A percentile compares a stretch with the other conserved stretches of the same genome.
phyloP scores from a whole-genome alignment of 2,329 filamentous ascomycete genomes.

The Neoscytalidium dimidiatum region DNA sequence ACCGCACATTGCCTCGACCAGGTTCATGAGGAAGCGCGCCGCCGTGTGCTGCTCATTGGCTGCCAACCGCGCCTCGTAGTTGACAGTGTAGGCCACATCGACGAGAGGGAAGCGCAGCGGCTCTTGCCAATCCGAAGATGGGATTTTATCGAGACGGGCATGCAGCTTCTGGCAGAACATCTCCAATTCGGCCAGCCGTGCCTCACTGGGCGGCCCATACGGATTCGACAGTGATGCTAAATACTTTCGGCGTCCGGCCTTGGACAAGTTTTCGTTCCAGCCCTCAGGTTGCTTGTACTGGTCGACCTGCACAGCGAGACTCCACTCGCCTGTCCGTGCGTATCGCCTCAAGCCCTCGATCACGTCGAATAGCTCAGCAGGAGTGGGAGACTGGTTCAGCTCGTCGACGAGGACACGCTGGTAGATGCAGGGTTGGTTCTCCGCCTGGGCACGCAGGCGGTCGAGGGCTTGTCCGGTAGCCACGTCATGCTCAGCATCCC shows the following conservation, averaged over 20 bases:
- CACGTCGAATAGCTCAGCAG: constrained; percentile 20
- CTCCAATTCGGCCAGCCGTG: constrained; percentile 17
- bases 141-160: constrained; percentile 18
- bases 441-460: constrained; percentile 15
- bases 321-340: constrained; percentile 20
- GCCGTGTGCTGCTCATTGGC: constrained; percentile 10
- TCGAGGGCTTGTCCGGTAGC: constrained; percentile 6
- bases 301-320: constrained; percentile 13
- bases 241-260: constrained; percentile 19
- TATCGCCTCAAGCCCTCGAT: constrained; percentile 19
- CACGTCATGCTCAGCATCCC: constrained; percentile 20
- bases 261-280: constrained; percentile 18
- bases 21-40: constrained; percentile 16
- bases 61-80: constrained; percentile 13
- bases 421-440: constrained; percentile 19
- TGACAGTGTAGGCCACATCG: constrained; percentile 19
- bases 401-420: constrained; percentile 21
- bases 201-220: neutral
- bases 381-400: constrained; percentile 19
- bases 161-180: constrained; percentile 19
- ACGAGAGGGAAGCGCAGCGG: constrained; percentile 21
- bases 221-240: neutral
- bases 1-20: constrained; percentile 17
- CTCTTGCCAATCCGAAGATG: constrained; percentile 5
- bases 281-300: neutral